Base-by-base conservation (phyloP, 2,329 filamentous ascomycete genomes). In the Epichloe sylvatica region DNA sequence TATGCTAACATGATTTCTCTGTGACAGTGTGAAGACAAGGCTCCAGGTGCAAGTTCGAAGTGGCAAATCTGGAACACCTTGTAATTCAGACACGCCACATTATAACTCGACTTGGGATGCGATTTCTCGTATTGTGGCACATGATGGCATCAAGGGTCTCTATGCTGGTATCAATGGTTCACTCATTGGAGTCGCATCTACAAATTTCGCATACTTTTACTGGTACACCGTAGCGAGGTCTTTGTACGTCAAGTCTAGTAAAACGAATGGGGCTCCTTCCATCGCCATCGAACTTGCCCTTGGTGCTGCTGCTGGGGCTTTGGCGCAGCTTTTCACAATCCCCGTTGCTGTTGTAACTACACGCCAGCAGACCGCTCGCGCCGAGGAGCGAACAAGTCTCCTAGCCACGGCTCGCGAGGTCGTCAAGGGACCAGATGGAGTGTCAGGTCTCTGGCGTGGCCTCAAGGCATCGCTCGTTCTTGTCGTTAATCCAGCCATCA, bases 181-280 rank as follows among this genome's bases (percentile, higher is more conserved):
- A 4, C 73, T 98, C 17, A 71, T 97, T 47, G 92, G 92, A 49
- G 92, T 98, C 36, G 91, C 89, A 1, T 96, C 90, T 25, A 97
- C 91, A 47, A 98, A 98, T 68, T 98, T 98, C 64, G 92, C 92
- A 60, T 98, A 98, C 70, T 98, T 98, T 66, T 98, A 98, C 72
- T 97, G 91, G 90, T 97, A 97, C 66, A 91, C 88, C 5, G 70
- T 92, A 30, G 87, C 96, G 34, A 81, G 92, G 54, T 80, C 80
- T 15, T 67, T 95, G 19, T 97, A 97, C 65, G 68, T 86, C 57
- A 77, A 77, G 56, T 70, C 78, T 39, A 65, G 75, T 53, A 77
- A 76, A 56, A 64, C 64, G 3, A 58, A 63, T 5, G 62, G 61
- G 3, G 63, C 83, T 25, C 87, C 89, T 2, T 83, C 86, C 19